A percentile compares a stretch with the other conserved stretches of the same genome.
These are phyloP conservation scores for Hericium coralloides DNA, from an alignment of 768 basidiomycete genomes.

Conservation along the genomic window DNA sequence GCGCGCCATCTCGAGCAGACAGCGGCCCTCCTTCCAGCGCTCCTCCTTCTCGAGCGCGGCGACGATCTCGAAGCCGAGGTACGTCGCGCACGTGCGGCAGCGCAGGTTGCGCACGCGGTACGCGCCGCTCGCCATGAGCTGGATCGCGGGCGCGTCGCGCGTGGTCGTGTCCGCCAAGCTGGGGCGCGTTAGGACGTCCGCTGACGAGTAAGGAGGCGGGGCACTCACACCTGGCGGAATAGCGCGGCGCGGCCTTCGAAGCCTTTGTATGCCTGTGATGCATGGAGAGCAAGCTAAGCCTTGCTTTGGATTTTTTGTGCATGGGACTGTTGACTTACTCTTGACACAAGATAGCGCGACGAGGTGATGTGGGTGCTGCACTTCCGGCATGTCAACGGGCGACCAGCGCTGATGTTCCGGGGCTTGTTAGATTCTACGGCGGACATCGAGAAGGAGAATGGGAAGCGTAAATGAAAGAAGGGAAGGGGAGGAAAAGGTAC, in stretches of 20 bases:
- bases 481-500: too few species aligned
- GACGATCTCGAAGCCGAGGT: slow-evolving; percentile 58
- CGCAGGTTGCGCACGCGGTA: slow-evolving; percentile 51
- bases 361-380: background rate
- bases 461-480: too few species aligned
- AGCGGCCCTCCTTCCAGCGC: slow-evolving; percentile 54
- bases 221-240: background rate
- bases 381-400: background rate
- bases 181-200: background rate
- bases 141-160: slow-evolving; percentile 35
- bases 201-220: background rate
- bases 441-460: too few species aligned
- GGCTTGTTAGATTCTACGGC: too few species aligned
- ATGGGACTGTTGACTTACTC: background rate
- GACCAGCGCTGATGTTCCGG: background rate
- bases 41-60: slow-evolving; percentile 47
- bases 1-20: slow-evolving; percentile 49
- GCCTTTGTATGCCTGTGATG: background rate
- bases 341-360: background rate
- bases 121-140: slow-evolving; percentile 55
- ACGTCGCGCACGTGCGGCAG: slow-evolving; percentile 39
- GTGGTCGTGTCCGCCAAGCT: background rate
- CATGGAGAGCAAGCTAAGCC: background rate
- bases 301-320: background rate
- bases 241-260: background rate